These are phyloP conservation scores for Lagenidium sp. DNA, from an alignment of 352 stramenopile genomes.

Conservation along the genomic window DNA sequence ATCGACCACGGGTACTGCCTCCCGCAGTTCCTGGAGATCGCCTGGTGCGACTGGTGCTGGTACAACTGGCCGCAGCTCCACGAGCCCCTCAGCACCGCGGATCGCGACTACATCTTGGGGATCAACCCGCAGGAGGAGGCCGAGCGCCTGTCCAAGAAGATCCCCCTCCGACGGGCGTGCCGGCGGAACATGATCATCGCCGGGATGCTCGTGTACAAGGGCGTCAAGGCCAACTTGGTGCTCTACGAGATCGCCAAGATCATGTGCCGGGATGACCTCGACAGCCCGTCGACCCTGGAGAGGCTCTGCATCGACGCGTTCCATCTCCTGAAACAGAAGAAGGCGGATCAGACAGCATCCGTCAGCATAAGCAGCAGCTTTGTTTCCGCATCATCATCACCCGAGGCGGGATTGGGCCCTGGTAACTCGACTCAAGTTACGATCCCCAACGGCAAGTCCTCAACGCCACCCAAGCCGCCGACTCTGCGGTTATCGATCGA, in stretches of 20 bases:
- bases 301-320: slow-evolving; percentile 62
- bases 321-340: slow-evolving; percentile 28
- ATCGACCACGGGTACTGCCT: slow-evolving; percentile 99
- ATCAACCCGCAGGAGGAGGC: slow-evolving; percentile 49
- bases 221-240: slow-evolving; percentile 46
- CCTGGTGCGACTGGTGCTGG: slow-evolving; percentile 98
- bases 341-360: background rate
- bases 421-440: too few species aligned
- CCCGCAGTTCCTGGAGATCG: slow-evolving; percentile 93
- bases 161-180: slow-evolving; percentile 62
- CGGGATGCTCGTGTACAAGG: slow-evolving; percentile 69
- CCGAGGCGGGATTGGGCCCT: too few species aligned
- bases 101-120: slow-evolving; percentile 53
- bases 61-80: slow-evolving; percentile 94
- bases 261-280: slow-evolving; percentile 80
- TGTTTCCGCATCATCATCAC: too few species aligned
- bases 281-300: slow-evolving; percentile 58
- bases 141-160: slow-evolving; percentile 49
- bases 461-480: background rate
- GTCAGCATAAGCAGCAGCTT: background rate
- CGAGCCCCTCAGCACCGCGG: slow-evolving; percentile 48
- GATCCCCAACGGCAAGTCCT: background rate
- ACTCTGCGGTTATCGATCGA: slow-evolving; percentile 55
- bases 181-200: slow-evolving; percentile 78
- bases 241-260: slow-evolving; percentile 72